Percentiles rank a stretch among this genome's conserved stretches.
These are phyloP conservation scores for Cryptococcus sp. DNA, from an alignment of 1,284 basidiomycete genomes.

Conservation along the genomic window DNA sequence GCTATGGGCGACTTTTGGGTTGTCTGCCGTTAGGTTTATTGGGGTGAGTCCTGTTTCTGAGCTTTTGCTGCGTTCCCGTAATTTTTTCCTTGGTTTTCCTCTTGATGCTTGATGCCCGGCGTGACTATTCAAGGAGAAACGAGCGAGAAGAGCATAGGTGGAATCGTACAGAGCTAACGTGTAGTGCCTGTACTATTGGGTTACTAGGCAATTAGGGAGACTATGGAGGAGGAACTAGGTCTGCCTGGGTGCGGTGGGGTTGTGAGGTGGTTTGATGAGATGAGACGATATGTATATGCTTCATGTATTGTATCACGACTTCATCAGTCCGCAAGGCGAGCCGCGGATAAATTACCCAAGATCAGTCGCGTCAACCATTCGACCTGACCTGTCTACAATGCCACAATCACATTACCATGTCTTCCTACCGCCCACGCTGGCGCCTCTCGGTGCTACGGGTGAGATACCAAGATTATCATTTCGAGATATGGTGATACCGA, in stretches of 20 bases:
- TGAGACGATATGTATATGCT: background rate
- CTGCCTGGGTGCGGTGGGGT: background rate
- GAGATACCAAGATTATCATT: background rate
- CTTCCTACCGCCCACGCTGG: conserved; percentile 10
- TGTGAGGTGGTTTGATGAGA: background rate
- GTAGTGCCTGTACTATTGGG: conserved; percentile 37
- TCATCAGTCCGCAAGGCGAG: no score
- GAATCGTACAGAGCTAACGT: background rate
- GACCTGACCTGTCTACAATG: no score
- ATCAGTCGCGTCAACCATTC: no score
- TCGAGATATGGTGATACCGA: background rate
- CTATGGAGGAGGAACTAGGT: conserved; percentile 25
- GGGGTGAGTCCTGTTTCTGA: conserved; percentile 79
- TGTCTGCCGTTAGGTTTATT: conserved; percentile 72
- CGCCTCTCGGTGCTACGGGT: background rate
- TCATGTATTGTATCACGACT: conserved; percentile 6
- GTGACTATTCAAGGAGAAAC: background rate
- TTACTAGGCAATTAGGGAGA: conserved; percentile 31
- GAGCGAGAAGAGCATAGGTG: background rate
- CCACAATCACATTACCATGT: conserved; percentile 11
- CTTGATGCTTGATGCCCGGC: no score
- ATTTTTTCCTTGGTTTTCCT: no score
- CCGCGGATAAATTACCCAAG: no score
- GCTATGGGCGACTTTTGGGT: conserved; percentile 81
- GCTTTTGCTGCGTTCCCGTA: background rate